Evolutionary conservation across 108 stramenopile species (phyloP).

Genomic region (Mediolabrus comicus): DNA sequence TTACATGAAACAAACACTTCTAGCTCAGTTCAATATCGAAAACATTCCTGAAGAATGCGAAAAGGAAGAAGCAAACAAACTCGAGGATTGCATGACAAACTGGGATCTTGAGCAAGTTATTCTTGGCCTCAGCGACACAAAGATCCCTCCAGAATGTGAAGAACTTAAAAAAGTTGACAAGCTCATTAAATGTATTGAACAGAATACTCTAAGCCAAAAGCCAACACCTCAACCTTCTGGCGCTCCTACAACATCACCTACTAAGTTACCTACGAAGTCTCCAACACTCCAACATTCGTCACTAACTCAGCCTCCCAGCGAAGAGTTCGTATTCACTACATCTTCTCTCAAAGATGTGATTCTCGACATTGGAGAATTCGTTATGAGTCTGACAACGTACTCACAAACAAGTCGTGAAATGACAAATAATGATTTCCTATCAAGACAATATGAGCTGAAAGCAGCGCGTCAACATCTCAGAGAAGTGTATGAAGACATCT

Average conservation of each 20-base stretch:
- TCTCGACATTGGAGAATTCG: not conserved
- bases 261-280: not conserved
- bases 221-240: not conserved
- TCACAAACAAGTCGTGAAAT: conserved; percentile 6
- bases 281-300: not conserved
- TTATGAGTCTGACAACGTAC: not conserved
- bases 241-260: not conserved
- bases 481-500: not conserved
- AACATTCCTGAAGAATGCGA: not conserved
- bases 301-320: not conserved
- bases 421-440: not conserved
- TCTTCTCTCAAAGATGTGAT: not conserved
- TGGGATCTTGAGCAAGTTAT: not conserved
- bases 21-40: not conserved
- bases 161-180: not conserved
- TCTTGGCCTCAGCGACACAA: not conserved
- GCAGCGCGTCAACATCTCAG: conserved; percentile 6
- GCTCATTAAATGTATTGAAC: not conserved
- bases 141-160: not conserved
- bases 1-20: not conserved
- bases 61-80: not conserved
- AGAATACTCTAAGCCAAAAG: not conserved
- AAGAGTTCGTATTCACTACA: not conserved
- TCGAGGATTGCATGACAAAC: not conserved
- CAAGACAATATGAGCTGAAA: conserved; percentile 1